Evolutionary conservation across 2,329 filamentous ascomycete species (phyloP).

Genomic region (Rutstroemia sp.): DNA sequence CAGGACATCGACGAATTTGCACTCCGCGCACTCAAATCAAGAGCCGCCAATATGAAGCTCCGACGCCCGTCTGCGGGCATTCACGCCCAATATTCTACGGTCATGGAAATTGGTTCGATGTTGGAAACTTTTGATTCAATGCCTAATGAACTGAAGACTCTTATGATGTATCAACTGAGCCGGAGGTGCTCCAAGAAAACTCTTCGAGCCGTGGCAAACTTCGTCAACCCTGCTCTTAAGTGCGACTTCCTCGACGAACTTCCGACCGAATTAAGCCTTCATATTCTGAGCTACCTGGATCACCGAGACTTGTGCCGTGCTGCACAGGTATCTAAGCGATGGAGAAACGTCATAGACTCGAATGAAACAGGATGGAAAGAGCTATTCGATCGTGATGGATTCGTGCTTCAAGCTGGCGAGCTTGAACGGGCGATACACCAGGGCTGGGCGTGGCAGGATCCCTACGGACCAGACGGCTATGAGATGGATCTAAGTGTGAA

Average conservation of each 20-base stretch:
- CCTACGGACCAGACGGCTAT: conserved; percentile 63
- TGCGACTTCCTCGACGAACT: conserved; percentile 85
- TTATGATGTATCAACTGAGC: conserved; percentile 94
- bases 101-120: conserved; percentile 79
- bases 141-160: conserved; percentile 85
- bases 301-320: conserved; percentile 80
- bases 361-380: conserved; percentile 97
- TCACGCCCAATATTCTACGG: conserved; percentile 26
- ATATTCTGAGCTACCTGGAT: conserved; percentile 82
- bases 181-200: conserved; percentile 82
- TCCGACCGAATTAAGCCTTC: conserved; percentile 78
- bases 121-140: conserved; percentile 86
- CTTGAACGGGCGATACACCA: conserved; percentile 78
- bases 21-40: conserved; percentile 32
- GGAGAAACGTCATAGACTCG: conserved; percentile 83
- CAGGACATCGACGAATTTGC: conserved; percentile 19
- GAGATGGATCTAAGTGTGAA: conserved; percentile 70
- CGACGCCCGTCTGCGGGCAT: conserved; percentile 23
- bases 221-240: conserved; percentile 89
- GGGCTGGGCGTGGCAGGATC: conserved; percentile 97
- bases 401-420: conserved; percentile 70
- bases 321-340: conserved; percentile 88
- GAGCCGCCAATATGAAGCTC: conserved; percentile 26
- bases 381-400: conserved; percentile 78
- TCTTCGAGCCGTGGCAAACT: conserved; percentile 78